Percentiles rank a stretch among this genome's conserved stretches.
These are phyloP conservation scores for Nannizzia gypsea DNA, from an alignment of 2,329 filamentous ascomycete genomes.

Conservation along the genomic window DNA sequence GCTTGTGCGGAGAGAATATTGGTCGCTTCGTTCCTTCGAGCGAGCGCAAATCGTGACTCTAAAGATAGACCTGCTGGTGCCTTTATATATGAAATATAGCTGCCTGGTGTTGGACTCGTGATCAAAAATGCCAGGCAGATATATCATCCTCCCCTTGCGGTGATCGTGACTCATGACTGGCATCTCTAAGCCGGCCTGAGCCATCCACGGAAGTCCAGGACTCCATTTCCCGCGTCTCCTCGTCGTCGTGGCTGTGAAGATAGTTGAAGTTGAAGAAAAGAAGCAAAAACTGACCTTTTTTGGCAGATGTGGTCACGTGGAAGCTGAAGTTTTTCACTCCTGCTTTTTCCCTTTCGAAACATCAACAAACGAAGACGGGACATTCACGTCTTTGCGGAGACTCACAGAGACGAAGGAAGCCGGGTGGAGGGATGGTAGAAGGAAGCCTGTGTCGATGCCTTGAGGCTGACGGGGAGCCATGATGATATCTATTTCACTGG, in stretches of 20 bases:
- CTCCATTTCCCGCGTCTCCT: background rate
- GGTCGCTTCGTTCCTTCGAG: background rate
- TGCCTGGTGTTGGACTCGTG: background rate
- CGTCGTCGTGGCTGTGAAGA: background rate
- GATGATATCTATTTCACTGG: background rate
- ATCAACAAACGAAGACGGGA: too few relatives aligned
- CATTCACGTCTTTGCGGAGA: too few relatives aligned
- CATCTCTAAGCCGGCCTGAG: background rate
- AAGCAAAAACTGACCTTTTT: background rate
- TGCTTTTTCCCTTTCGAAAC: too few relatives aligned
- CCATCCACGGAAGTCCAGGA: background rate
- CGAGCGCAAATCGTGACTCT: background rate
- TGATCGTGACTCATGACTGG: background rate
- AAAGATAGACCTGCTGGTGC: background rate
- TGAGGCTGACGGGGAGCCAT: background rate
- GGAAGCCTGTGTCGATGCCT: background rate
- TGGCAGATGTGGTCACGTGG: too few relatives aligned
- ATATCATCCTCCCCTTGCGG: background rate
- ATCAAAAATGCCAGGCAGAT: background rate
- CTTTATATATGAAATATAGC: background rate
- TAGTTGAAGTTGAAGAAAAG: background rate
- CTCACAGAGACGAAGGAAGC: background rate
- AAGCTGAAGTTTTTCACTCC: too few relatives aligned
- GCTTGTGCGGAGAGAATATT: background rate
- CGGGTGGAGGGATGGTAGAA: background rate